Base-by-base conservation (phyloP, 2,329 filamentous ascomycete genomes). In the Epicoccum sorghinum region DNA sequence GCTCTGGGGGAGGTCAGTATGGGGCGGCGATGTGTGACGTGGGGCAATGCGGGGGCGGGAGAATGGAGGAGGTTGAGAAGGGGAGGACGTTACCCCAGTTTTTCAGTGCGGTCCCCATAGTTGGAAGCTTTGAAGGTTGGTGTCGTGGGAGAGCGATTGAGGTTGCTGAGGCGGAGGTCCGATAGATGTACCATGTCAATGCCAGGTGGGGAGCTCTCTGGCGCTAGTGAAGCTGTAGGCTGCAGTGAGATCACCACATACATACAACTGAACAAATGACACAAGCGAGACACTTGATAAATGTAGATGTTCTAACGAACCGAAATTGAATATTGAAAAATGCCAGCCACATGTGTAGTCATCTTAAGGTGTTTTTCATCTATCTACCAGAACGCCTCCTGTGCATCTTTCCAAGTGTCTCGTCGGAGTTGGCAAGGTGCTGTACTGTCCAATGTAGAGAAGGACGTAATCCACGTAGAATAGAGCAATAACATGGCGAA, bases 1-100 rank as follows among this genome's bases (percentile, higher is more conserved):
- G 85, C 83, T 96, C 93, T 96, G 70, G 35, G 42, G 47, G n/a
- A 51, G 27, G 59, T 65, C 64, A 64, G 60, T 53, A 52, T 41
- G 38, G 27, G 27, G 27, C 9, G 27, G 27, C 6, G 27, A 9
- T 41, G 12, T 54, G 42, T n/a, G 27, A 5, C 13, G 32, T 6
- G 23, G 57, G 44, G 62, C 48, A 23, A 14, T 14, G 37, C 25
- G 23, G 30, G 33, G 46, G 24, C 45, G 29, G 38, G 12, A 32
- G 18, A 33, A 8, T 30, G 13, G 4, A 43, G 22, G 13, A 23
- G 45, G 7, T n/a, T 36, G 18, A 40, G 29, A 33, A 23, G n/a
- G 29, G 23, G 13, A 30, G 22, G 3, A 14, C 67, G 6, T 62
- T 65, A 74, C 72, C 72, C 72, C 72, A 75, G 4, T 65, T 73